Percentiles rank a stretch among this genome's conserved stretches.
These are phyloP conservation scores for Nannochloris sp. DNA, from an alignment of 139 green algal genomes.

Conservation along the genomic window DNA sequence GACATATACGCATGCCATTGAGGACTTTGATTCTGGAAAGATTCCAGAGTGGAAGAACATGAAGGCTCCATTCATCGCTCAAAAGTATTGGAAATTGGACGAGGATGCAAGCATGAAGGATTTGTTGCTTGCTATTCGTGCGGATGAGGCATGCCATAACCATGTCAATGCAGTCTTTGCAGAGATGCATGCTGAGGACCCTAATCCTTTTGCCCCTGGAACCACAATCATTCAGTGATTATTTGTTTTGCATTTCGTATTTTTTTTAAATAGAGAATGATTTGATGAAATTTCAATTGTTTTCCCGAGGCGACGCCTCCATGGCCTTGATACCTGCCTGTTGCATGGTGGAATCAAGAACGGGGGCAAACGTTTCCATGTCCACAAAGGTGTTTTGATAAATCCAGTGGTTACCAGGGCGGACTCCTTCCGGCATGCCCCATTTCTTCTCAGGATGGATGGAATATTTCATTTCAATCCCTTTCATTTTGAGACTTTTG, in stretches of 20 bases:
- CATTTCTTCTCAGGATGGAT: conserved; percentile 17
- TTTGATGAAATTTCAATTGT: neutral
- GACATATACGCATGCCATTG: conserved; percentile 80
- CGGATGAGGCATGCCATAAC: conserved; percentile 74
- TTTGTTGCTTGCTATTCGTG: conserved; percentile 75
- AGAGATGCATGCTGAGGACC: conserved; percentile 28
- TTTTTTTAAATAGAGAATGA: too few species aligned
- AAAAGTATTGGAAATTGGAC: conserved; percentile 50
- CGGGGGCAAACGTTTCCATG: conserved; percentile 20
- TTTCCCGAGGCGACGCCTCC: neutral
- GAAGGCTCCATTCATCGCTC: conserved; percentile 41
- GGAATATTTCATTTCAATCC: conserved; percentile 7
- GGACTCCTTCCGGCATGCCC: conserved; percentile 11
- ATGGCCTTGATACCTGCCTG: neutral
- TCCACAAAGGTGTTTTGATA: conserved; percentile 37
- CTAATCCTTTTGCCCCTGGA: conserved; percentile 54
- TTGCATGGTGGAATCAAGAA: conserved; percentile 14
- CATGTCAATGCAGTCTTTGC: conserved; percentile 87
- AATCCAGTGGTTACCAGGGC: conserved; percentile 28
- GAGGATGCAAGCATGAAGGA: conserved; percentile 57
- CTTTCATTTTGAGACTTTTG: conserved; percentile 2
- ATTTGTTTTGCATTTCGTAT: neutral
- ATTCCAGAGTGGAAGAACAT: conserved; percentile 56
- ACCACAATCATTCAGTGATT: neutral
- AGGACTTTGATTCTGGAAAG: conserved; percentile 41